Evolutionary conservation across 2,329 filamentous ascomycete genomes (phyloP).

Genomic region (Penicillium sp.): DNA sequence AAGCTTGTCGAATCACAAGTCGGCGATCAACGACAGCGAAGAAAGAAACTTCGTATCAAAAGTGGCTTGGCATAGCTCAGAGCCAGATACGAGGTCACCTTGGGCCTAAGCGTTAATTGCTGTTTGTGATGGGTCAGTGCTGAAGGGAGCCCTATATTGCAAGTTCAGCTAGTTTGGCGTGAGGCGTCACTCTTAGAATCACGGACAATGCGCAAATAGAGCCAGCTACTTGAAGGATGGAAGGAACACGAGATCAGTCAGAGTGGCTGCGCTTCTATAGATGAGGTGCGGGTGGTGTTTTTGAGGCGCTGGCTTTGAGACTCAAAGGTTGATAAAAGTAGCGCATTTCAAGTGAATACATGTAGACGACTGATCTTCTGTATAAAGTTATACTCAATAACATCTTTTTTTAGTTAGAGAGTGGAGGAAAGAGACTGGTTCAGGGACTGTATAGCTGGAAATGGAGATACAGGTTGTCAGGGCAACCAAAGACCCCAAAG

Average conservation of each 20-base stretch:
- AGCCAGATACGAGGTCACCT: neutral
- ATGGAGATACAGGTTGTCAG: neutral
- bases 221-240: no score
- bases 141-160: no score
- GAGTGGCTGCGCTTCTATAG: neutral
- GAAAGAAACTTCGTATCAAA: neutral
- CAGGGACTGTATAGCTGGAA: neutral
- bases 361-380: no score
- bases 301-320: no score
- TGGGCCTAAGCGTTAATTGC: neutral
- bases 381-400: no score
- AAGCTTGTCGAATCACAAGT: neutral
- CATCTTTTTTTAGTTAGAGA: no score
- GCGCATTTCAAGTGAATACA: no score
- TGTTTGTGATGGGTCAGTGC: neutral
- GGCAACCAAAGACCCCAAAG: neutral
- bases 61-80: constrained; percentile 1
- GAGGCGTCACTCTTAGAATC: neutral
- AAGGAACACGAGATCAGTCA: neutral
- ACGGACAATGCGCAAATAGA: no score
- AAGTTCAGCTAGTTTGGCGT: no score
- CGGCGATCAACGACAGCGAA: neutral
- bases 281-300: neutral
- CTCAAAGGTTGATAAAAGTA: no score
- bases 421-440: no score